Conservation (phyloP, 2,329 filamentous ascomycete species). For the Botrytis hyacinthi region DNA sequence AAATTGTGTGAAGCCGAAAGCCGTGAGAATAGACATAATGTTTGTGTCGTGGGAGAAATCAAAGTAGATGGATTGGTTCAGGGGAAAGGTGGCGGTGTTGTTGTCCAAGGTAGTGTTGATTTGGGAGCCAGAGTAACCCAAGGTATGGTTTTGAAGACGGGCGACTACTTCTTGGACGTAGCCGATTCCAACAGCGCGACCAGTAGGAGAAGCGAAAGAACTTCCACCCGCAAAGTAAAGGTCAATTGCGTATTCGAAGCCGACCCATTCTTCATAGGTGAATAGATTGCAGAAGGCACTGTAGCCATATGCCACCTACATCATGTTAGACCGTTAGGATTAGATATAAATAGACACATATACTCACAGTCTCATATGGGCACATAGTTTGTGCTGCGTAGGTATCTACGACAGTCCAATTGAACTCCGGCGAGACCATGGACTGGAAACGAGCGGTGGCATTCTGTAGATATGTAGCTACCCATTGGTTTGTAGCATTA, state of each 20-base stretch:
- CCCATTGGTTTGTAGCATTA: constrained; percentile 59
- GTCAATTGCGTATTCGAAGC: constrained; percentile 70
- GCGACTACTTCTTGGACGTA: constrained; percentile 72
- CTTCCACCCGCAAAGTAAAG: constrained; percentile 58
- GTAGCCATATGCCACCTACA: constrained; percentile 66
- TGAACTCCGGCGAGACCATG: constrained; percentile 51
- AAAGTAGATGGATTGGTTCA: constrained; percentile 71
- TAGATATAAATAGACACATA: neutral
- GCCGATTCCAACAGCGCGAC: constrained; percentile 69
- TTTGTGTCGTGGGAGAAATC: constrained; percentile 80
- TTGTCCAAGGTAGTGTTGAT: constrained; percentile 70
- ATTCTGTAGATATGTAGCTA: constrained; percentile 61
- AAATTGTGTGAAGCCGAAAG: constrained; percentile 72
- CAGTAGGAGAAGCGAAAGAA: constrained; percentile 33
- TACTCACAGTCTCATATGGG: constrained; percentile 65
- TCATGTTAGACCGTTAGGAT: constrained; percentile 20
- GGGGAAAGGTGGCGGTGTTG: constrained; percentile 66
- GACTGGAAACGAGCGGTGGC: constrained; percentile 58
- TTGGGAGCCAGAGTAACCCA: constrained; percentile 56
- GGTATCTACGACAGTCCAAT: constrained; percentile 63
- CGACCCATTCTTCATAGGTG: constrained; percentile 71
- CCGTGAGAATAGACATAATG: constrained; percentile 66
- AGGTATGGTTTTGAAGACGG: constrained; percentile 64
- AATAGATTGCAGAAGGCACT: constrained; percentile 73
- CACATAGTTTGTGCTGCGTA: constrained; percentile 71